Evolutionary conservation across 495 filamentous ascomycete species (phyloP).

Genomic region (Aspergillus homomorphus): DNA sequence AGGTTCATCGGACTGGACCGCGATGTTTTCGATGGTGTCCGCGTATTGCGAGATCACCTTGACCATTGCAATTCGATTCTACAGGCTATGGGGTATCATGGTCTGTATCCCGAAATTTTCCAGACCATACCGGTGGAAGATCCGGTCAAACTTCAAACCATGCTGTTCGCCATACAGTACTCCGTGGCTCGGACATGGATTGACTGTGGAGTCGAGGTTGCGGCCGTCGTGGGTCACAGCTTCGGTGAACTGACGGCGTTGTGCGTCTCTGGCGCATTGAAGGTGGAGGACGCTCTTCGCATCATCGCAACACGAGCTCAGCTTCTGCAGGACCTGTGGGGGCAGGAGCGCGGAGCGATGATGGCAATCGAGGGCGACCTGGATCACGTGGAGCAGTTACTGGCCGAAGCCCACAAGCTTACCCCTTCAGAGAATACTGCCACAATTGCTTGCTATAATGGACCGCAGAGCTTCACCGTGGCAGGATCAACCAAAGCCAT

Average conservation of each 20-base stretch:
- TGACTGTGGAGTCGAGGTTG: conserved; percentile 30
- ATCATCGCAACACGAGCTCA: conserved; percentile 39
- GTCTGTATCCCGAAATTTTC: conserved; percentile 50
- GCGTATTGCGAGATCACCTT: conserved; percentile 36
- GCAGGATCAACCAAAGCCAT: conserved; percentile 39
- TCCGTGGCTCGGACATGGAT: conserved; percentile 44
- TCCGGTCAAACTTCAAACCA: conserved; percentile 30
- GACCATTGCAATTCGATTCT: conserved; percentile 4
- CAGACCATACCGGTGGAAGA: conserved; percentile 23
- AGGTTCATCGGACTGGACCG: conserved; percentile 38
- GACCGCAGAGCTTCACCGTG: conserved; percentile 34
- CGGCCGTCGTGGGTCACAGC: conserved; percentile 46
- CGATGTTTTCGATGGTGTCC: conserved; percentile 26
- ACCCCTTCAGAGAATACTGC: not conserved
- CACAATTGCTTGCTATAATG: conserved; percentile 49
- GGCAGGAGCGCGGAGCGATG: conserved; percentile 47
- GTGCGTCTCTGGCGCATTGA: conserved; percentile 31
- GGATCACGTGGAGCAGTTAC: not conserved
- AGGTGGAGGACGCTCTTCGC: conserved; percentile 33
- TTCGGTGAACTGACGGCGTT: conserved; percentile 45
- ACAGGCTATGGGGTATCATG: conserved; percentile 22
- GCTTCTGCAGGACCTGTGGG: conserved; percentile 45
- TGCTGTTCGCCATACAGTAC: conserved; percentile 48
- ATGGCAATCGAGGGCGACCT: conserved; percentile 35
- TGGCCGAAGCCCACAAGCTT: not conserved